phyloP scores from a whole-genome alignment of 345 rosid genomes.

The Citrus reticulata region DNA sequence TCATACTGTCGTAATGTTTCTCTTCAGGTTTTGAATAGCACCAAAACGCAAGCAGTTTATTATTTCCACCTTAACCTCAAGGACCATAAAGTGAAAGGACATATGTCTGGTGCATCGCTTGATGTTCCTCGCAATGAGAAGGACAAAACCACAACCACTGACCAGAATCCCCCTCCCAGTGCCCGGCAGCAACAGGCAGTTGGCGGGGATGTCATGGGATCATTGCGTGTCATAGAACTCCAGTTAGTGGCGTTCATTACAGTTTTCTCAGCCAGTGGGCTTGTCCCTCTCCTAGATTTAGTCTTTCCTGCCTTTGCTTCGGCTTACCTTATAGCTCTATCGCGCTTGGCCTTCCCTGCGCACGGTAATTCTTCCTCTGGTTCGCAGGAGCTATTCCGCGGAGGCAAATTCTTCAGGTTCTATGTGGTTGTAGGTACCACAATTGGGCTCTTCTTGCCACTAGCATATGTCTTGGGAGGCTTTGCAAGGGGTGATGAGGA shows the following conservation, averaged over 20 bases:
- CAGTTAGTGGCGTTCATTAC: constrained; percentile 86
- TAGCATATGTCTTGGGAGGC: constrained; percentile 87
- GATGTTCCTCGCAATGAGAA: constrained; percentile 48
- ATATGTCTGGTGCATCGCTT: constrained; percentile 76
- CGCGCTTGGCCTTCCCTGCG: constrained; percentile 74
- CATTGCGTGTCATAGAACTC: constrained; percentile 74
- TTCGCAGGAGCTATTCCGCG: constrained; percentile 55
- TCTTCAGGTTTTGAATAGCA: background rate
- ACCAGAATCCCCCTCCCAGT: constrained; percentile 13
- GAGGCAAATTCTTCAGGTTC: constrained; percentile 54
- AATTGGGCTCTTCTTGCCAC: constrained; percentile 73
- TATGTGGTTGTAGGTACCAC: constrained; percentile 67
- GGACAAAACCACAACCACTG: constrained; percentile 22
- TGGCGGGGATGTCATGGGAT: constrained; percentile 62
- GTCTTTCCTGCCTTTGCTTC: constrained; percentile 75
- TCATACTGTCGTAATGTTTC: background rate
- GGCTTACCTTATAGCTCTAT: constrained; percentile 47
- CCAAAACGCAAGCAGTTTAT: background rate
- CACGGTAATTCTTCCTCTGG: constrained; percentile 22
- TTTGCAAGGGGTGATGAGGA: constrained; percentile 84
- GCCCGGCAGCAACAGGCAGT: constrained; percentile 26
- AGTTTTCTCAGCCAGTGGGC: constrained; percentile 86
- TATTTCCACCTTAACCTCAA: background rate
- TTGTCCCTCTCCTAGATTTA: constrained; percentile 79
- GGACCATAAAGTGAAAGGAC: background rate